Evolutionary conservation across 331 rosid genomes (phyloP).

Genomic region (Pyracantha coccinea): DNA sequence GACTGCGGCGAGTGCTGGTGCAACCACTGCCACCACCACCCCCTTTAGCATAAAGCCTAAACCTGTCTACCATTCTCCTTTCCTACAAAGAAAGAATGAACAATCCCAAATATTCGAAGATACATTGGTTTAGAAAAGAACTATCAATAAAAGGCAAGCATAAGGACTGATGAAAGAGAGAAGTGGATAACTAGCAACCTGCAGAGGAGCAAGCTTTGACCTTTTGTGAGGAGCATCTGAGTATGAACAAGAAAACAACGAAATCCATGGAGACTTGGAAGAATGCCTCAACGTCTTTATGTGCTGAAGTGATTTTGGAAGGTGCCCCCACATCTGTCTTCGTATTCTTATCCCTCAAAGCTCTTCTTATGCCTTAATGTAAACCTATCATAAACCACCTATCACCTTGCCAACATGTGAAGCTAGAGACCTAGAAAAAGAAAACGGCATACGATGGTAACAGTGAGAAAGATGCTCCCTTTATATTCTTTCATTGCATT

Average conservation of each 20-base stretch:
- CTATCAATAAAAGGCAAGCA: neutral
- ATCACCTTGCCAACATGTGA: neutral
- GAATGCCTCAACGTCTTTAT: slow-evolving; percentile 31
- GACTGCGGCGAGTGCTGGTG: slow-evolving; percentile 58
- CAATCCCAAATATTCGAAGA: neutral
- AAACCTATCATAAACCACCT: neutral
- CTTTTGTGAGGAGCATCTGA: slow-evolving; percentile 45
- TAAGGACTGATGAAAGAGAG: neutral
- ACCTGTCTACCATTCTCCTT: slow-evolving; percentile 79
- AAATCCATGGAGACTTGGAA: slow-evolving; percentile 36
- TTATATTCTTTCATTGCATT: neutral
- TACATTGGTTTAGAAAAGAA: neutral
- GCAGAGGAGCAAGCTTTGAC: slow-evolving; percentile 77
- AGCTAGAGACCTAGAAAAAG: slow-evolving; percentile 13
- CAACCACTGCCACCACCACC: slow-evolving; percentile 96
- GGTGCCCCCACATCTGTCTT: slow-evolving; percentile 38
- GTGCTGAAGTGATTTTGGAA: slow-evolving; percentile 26
- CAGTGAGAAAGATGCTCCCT: neutral
- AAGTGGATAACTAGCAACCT: slow-evolving; percentile 34
- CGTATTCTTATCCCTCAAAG: slow-evolving; percentile 14
- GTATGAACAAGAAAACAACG: slow-evolving; percentile 28
- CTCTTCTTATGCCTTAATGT: slow-evolving; percentile 5
- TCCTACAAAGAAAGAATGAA: slow-evolving; percentile 39
- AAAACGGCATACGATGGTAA: neutral
- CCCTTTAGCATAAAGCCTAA: slow-evolving; percentile 66